Conservation (phyloP, 2,329 filamentous ascomycete species). For the Zymoseptoria tritici region DNA sequence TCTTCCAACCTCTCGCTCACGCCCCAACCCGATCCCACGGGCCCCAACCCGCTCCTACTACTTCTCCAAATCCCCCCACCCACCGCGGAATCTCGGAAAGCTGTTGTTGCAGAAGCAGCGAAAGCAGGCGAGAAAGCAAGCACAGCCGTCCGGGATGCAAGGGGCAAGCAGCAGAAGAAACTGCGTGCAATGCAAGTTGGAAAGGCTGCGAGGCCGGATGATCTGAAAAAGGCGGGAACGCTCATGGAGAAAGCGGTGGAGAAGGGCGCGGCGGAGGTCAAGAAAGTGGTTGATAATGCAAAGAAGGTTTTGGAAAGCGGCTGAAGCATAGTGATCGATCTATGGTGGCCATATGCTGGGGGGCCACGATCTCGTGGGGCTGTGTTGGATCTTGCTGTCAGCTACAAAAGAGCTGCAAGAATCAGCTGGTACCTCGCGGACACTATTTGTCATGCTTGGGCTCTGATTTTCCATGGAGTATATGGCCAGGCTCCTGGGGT, state of each 20-base stretch:
- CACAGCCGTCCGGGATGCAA: conserved; percentile 36
- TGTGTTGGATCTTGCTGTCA: background rate
- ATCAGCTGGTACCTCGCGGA: background rate
- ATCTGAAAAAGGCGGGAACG: conserved; percentile 42
- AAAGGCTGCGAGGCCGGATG: conserved; percentile 40
- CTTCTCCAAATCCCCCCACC: conserved; percentile 51
- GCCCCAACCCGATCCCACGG: conserved; percentile 43
- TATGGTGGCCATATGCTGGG: background rate
- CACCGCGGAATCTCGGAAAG: conserved; percentile 45
- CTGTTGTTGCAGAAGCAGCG: conserved; percentile 25
- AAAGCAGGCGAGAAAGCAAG: conserved; percentile 39
- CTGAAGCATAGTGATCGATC: conserved; percentile 4
- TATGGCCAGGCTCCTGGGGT: background rate
- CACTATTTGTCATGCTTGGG: too few relatives aligned
- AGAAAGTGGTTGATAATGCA: conserved; percentile 42
- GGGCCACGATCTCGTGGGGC: background rate
- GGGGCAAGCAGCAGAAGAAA: conserved; percentile 44
- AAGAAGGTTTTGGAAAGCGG: conserved; percentile 39
- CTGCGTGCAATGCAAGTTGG: conserved; percentile 37
- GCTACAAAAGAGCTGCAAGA: background rate
- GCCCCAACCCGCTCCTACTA: conserved; percentile 44
- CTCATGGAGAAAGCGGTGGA: conserved; percentile 46
- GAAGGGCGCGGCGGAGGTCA: conserved; percentile 41
- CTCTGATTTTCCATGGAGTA: too few relatives aligned
- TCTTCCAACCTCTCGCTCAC: conserved; percentile 43